phyloP scores from a whole-genome alignment of 805 yeast genomes.

The Saccharomycopsis lassenensis region DNA sequence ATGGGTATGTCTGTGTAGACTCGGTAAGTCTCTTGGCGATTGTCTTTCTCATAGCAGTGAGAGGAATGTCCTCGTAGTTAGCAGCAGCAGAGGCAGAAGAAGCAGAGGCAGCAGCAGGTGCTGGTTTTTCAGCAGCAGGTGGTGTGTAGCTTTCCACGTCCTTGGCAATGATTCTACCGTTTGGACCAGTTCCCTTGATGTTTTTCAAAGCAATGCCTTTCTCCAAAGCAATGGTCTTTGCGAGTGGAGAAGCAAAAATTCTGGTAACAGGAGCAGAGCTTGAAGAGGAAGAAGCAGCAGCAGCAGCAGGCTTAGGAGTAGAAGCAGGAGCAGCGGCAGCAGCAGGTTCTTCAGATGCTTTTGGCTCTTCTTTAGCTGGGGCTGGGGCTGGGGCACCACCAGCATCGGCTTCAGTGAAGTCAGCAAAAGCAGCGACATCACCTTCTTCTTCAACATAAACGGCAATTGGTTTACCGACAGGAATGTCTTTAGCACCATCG shows the following conservation, averaged over 20 bases:
- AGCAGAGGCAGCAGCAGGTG: constrained; percentile 37
- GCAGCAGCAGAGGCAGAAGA: constrained; percentile 42
- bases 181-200: constrained; percentile 88
- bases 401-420: constrained; percentile 77
- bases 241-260: constrained; percentile 89
- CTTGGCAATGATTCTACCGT: constrained; percentile 84
- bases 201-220: constrained; percentile 79
- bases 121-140: constrained; percentile 33
- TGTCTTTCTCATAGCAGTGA: constrained; percentile 86
- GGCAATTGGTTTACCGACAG: constrained; percentile 93
- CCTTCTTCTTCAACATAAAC: constrained; percentile 82
- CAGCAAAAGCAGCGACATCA: constrained; percentile 82
- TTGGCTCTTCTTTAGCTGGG: constrained; percentile 19
- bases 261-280: constrained; percentile 43
- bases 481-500: constrained; percentile 73
- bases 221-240: constrained; percentile 87
- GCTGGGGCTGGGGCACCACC: constrained; percentile 36
- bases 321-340: constrained; percentile 25
- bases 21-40: constrained; percentile 81
- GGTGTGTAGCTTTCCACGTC: constrained; percentile 66
- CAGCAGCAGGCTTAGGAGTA: constrained; percentile 20
- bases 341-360: constrained; percentile 24
- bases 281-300: constrained; percentile 26
- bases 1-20: constrained; percentile 81
- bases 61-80: constrained; percentile 69